Percentiles rank a stretch among this genome's conserved stretches.
Conservation (phyloP, 129 eudicot genomes). For the Centella asiatica region DNA sequence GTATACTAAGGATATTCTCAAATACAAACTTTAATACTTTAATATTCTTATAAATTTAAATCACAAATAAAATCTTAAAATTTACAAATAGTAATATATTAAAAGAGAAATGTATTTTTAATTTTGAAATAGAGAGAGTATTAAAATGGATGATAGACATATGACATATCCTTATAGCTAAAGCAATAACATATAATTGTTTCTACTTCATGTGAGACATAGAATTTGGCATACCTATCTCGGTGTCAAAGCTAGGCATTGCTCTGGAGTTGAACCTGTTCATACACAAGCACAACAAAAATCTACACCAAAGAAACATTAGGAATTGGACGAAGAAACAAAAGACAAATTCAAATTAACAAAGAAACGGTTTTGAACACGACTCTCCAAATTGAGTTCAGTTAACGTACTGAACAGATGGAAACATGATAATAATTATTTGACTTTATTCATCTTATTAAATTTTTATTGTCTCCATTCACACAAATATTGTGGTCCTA, state of each 20-base stretch:
- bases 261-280: background rate
- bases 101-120: too few relatives aligned
- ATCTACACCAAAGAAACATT: background rate
- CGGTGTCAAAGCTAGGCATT: too few relatives aligned
- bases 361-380: background rate
- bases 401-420: slow-evolving; percentile 3
- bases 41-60: too few relatives aligned
- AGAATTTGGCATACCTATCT: background rate
- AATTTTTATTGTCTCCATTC: background rate
- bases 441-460: slow-evolving; percentile 11
- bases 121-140: too few relatives aligned
- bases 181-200: too few relatives aligned
- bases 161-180: background rate
- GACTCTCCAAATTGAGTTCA: background rate
- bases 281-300: background rate
- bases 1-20: too few relatives aligned
- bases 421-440: background rate
- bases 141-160: too few relatives aligned
- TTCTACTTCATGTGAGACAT: background rate
- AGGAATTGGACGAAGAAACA: background rate
- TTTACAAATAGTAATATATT: too few relatives aligned
- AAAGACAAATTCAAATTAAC: background rate
- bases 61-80: too few relatives aligned
- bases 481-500: background rate
- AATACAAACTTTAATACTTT: too few relatives aligned